Conservation (phyloP, 306 rosid species). For the Sindora glabra region DNA sequence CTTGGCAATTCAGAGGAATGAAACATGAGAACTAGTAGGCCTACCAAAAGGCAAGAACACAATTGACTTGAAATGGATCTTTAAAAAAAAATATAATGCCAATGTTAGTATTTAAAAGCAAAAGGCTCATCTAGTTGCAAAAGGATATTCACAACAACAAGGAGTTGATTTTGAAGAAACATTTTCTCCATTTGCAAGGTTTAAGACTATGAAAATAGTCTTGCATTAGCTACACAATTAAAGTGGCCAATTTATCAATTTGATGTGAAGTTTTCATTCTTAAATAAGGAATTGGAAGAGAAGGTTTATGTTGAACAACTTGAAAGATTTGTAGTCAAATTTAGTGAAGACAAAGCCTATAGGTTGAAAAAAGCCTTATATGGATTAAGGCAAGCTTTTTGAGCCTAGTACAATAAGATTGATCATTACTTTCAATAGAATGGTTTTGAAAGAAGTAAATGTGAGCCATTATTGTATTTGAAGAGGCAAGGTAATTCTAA, state of each 20-base stretch:
- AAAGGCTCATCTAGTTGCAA: not conserved
- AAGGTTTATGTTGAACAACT: not conserved
- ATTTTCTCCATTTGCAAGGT: not conserved
- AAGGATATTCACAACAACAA: not conserved
- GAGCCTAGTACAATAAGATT: not conserved
- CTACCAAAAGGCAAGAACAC: not conserved
- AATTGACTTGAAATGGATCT: not conserved
- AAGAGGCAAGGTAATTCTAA: not conserved
- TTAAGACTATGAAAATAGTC: not conserved
- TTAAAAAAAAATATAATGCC: not conserved
- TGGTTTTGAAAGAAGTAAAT: not conserved
- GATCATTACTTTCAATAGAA: not conserved
- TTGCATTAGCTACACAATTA: too few relatives aligned
- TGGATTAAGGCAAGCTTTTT: not conserved
- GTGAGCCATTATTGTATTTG: not conserved
- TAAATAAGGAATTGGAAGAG: not conserved
- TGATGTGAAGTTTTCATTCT: not conserved
- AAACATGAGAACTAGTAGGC: not conserved
- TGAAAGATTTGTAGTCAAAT: not conserved
- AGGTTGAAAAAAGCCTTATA: not conserved
- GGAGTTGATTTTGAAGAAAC: not conserved
- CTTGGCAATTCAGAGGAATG: not conserved
- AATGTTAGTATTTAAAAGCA: not conserved
- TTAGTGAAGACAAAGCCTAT: not conserved
- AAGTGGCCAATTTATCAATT: too few relatives aligned